phyloP scores from a whole-genome alignment of 1,139 yeast species.

The Taphrina wiesneri region DNA sequence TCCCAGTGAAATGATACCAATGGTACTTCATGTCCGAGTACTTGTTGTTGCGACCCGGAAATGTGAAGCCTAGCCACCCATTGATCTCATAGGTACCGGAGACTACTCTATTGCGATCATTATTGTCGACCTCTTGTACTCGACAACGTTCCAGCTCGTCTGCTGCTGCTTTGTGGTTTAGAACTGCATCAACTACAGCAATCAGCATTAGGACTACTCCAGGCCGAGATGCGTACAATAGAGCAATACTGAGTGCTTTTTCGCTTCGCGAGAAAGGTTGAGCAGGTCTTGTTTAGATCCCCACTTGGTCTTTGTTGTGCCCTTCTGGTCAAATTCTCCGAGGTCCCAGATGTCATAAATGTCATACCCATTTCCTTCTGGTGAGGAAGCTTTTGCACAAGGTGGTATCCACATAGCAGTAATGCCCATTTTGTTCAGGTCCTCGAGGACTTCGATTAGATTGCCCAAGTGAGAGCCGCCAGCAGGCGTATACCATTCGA shows the following conservation, averaged over 20 bases:
- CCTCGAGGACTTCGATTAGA: constrained; percentile 33
- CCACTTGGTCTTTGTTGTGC: constrained; percentile 39
- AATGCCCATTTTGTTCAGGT: constrained; percentile 37
- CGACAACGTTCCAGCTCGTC: constrained; percentile 38
- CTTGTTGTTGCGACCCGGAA: constrained; percentile 39
- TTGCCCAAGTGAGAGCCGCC: constrained; percentile 35
- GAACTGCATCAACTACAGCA: constrained; percentile 37
- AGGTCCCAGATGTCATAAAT: constrained; percentile 40
- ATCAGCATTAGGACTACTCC: neutral
- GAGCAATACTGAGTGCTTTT: constrained; percentile 28
- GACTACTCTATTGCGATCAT: constrained; percentile 38
- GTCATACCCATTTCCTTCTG: constrained; percentile 40
- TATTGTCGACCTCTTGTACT: constrained; percentile 39
- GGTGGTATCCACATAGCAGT: constrained; percentile 31
- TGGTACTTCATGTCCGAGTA: constrained; percentile 38
- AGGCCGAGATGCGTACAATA: constrained; percentile 19
- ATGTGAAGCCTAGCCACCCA: constrained; percentile 40
- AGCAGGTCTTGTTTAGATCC: constrained; percentile 37
- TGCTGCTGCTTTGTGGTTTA: constrained; percentile 40
- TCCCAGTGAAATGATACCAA: constrained; percentile 40
- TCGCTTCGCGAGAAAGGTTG: constrained; percentile 35
- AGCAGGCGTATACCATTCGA: constrained; percentile 39
- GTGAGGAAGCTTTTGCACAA: constrained; percentile 39
- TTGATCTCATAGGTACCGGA: constrained; percentile 38
- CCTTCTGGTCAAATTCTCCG: constrained; percentile 40